Conservation (phyloP, 2,329 filamentous ascomycete genomes). For the Trichocomaceae sp. region DNA sequence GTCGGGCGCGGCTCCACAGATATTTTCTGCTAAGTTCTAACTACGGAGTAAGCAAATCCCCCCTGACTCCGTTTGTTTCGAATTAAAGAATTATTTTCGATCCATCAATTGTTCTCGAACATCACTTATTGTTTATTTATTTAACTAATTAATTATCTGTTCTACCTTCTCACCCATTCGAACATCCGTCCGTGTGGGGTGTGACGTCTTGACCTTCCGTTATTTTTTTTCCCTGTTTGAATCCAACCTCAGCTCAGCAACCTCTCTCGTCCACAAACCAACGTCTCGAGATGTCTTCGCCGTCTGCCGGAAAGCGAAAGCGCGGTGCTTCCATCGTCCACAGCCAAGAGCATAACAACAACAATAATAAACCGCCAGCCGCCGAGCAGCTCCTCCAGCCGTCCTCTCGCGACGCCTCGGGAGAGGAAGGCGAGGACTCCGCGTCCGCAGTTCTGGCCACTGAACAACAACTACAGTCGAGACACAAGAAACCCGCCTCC, state of each 20-base stretch:
- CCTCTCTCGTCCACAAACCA: too few species aligned
- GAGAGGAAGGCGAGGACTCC: slow-evolving; percentile 67
- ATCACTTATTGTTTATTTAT: too few species aligned
- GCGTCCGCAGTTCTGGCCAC: slow-evolving; percentile 25
- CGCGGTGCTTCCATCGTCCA: slow-evolving; percentile 45
- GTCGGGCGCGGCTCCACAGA: background rate
- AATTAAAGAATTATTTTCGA: background rate
- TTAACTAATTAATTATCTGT: too few species aligned
- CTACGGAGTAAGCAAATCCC: too few species aligned
- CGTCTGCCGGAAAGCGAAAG: slow-evolving; percentile 68
- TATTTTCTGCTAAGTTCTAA: background rate
- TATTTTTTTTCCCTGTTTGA: slow-evolving; percentile 3
- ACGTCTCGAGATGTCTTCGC: slow-evolving; percentile 36
- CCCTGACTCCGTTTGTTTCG: background rate
- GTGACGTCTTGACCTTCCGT: slow-evolving; percentile 5
- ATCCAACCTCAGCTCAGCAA: background rate
- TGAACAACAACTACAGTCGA: slow-evolving; percentile 21
- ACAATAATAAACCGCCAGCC: slow-evolving; percentile 43
- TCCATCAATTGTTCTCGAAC: too few species aligned
- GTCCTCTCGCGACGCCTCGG: slow-evolving; percentile 75
- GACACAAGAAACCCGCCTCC: slow-evolving; percentile 50
- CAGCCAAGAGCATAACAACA: slow-evolving; percentile 20
- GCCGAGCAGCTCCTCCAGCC: slow-evolving; percentile 61
- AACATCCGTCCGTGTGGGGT: background rate
- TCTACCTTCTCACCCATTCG: background rate